Conservation (phyloP, 805 yeast species). For the Candida sithepensis region DNA sequence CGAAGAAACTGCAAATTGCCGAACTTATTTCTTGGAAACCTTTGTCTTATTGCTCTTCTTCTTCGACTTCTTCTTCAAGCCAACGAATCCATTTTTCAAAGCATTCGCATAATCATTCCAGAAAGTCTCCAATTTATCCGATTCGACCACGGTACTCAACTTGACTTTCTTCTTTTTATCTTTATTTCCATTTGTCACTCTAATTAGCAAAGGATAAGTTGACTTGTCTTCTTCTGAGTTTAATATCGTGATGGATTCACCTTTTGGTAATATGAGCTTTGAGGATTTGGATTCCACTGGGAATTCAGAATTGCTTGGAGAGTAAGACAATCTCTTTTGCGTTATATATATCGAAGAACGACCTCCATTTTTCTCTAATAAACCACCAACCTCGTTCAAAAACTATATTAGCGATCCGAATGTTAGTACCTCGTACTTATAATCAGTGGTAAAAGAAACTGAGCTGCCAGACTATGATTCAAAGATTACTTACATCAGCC, state of each 20-base stretch:
- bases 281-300: constrained; percentile 2
- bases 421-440: too few relatives aligned
- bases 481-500: not conserved
- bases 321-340: constrained; percentile 47
- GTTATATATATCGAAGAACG: constrained; percentile 55
- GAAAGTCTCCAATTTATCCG: constrained; percentile 59
- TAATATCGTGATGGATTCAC: constrained; percentile 12
- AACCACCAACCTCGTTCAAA: constrained; percentile 18
- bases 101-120: constrained; percentile 74
- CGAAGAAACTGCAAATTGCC: not conserved
- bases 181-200: constrained; percentile 59
- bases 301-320: constrained; percentile 18
- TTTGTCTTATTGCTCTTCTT: constrained; percentile 49
- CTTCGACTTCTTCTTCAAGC: constrained; percentile 81
- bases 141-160: constrained; percentile 67
- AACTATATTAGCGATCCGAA: too few relatives aligned
- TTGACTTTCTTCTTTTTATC: constrained; percentile 53
- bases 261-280: constrained; percentile 16
- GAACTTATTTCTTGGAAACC: constrained; percentile 7
- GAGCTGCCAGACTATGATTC: too few relatives aligned
- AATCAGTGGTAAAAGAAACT: too few relatives aligned
- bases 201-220: constrained; percentile 60
- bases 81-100: constrained; percentile 67
- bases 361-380: constrained; percentile 21
- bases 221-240: constrained; percentile 19